Base-by-base conservation (phyloP, 352 stramenopile species). In the Phytophthora boehmeriae region DNA sequence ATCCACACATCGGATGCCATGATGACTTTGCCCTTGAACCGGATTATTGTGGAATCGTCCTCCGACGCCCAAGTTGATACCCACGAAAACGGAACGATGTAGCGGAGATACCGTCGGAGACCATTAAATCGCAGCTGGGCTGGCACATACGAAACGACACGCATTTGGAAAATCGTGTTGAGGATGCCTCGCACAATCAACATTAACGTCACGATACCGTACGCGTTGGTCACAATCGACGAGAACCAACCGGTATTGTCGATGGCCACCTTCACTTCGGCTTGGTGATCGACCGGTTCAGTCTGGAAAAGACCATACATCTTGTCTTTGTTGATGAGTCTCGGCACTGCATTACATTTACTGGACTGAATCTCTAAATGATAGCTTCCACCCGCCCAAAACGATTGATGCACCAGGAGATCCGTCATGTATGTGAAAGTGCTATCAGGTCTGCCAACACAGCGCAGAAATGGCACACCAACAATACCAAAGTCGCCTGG, bases 1-100 rank as follows among this genome's bases (percentile, higher is more conserved):
- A 88, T 83, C 80, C 80, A 88, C 2, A 85, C 55, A 22, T 88
- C 76, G 1, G 80, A 88, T 0, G 73, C 80, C 61, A 86, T 79
- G 20, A 89, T 55, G 11, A 78, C 23, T 38, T 61, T 70, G 23
- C 75, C 80, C 23, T 85, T 83, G 63, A 88, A 87, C 1, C 63
- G 66, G 28, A 89, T 79, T 9, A 86, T 70, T 0, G 57, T 17
- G 8, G 63, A 74, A 13, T 71, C 66, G 20, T 85, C 57, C 5
- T 80, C 73, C 2, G 77, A 44, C 27, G 72, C 68, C 23, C 59
- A 65, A 9, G 69, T 73, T 2, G 67, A 67, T 4, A 77, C 34
- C 2, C 65, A 52, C 77, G 86, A 86, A 52, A 76, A 82, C 11
- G 77, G 78, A 8, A 85, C 17, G 6, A 88, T 20, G 38, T 82